Evolutionary conservation across 2,329 filamentous ascomycete species (phyloP), one percentile per base, ranked within the genome.

Genomic region (Fusarium oligoseptatum): DNA sequence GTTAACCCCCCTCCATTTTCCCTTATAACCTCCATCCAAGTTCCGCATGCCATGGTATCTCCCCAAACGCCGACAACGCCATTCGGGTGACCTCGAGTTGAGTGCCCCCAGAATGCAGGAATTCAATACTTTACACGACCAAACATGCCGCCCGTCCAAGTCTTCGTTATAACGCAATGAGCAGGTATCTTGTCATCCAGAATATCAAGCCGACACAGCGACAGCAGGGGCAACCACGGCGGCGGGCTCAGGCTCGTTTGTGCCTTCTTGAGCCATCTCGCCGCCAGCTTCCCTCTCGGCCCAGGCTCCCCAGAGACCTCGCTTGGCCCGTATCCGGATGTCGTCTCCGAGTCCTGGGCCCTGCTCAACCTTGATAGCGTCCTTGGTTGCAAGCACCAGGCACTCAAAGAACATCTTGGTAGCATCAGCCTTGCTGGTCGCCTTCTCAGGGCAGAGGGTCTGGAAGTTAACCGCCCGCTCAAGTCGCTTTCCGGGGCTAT

Each of bases 351-450:
- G 89, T 41, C 88, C 89, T 71, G 92, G 87, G 58, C 90, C 89
- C 84, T 99, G 97, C 81, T 98, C 96, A 29, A 98, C 95, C 84
- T 98, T 98, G 85, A 99, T 94, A 32, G 97, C 97, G 81, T 99
- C 97, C 85, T 99, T 99, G 48, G 97, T 99, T 6, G 96, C 97
- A 56, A 99, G 88, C 4, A 99, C 97, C 27, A 99, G 88, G 64
- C 97, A 93, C 85, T 99, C 97, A 79, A 99, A 99, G 86, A 99
- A 99, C 95, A 99, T 98, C 88, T 98, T 98, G 50, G 97, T 99
- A 0, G 97, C 97, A 79, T 98, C 97, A 10, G 93, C 93, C 83
- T 94, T 94, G 75, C 90, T 95, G 1, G 96, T 96, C 70, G 89
- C 90, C 74, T 88, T 85, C 83, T 97, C 94, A 0, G 97, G 97